These are phyloP conservation scores for Poterioochromonas sp. DNA, from an alignment of 352 stramenopile genomes.

Conservation along the genomic window DNA sequence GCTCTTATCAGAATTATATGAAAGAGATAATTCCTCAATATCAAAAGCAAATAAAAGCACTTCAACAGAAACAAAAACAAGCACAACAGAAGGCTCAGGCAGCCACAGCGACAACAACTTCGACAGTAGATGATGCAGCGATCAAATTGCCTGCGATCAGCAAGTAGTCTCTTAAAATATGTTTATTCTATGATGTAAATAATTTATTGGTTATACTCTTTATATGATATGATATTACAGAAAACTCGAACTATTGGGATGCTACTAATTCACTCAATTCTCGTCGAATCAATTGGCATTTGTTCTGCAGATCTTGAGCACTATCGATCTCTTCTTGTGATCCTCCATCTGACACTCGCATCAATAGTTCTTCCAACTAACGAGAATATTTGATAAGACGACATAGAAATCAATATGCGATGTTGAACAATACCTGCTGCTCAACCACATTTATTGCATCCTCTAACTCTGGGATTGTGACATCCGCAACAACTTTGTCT, in stretches of 20 bases:
- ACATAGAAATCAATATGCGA: neutral
- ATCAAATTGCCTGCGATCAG: too few species aligned
- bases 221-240: too few species aligned
- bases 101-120: too few species aligned
- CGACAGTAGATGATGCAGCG: too few species aligned
- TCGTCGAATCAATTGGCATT: neutral
- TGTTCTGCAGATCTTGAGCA: neutral
- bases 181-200: too few species aligned
- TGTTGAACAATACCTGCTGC: neutral
- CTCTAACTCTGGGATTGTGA: neutral
- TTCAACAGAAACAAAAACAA: neutral
- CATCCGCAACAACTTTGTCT: neutral
- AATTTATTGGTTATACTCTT: too few species aligned
- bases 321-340: neutral
- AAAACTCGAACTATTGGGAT: too few species aligned
- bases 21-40: conserved; percentile 13
- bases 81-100: neutral
- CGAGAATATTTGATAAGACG: neutral
- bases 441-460: neutral
- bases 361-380: neutral
- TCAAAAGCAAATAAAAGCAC: neutral
- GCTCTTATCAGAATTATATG: conserved; percentile 20
- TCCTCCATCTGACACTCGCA: neutral
- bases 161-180: too few species aligned
- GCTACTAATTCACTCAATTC: conserved; percentile 5